Evolutionary conservation across 1,284 basidiomycete genomes (phyloP), one percentile per base, ranked within the genome.

Genomic region (Spongiforma sp.): DNA sequence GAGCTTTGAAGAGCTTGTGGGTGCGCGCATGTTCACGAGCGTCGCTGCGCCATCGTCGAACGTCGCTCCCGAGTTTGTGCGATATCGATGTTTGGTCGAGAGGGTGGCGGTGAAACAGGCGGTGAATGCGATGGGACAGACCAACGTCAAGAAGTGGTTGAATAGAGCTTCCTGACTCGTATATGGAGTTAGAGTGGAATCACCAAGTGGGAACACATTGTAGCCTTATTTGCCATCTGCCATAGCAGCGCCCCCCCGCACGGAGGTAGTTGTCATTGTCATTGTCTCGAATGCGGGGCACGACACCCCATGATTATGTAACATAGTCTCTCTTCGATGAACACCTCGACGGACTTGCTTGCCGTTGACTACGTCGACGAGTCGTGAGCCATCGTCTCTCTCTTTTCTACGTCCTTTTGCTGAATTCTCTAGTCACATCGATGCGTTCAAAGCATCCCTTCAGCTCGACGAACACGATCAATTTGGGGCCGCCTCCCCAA

Each of bases 141-240:
- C 87, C n/a, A 89, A 83, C 68, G 75, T 94, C 62, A 91, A 85
- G 74, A 91, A 90, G 71, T 94, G 93, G 92, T 80, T 93, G 61
- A 85, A 77, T 57, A 91, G 87, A 68, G 82, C 83, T 11, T 77
- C 76, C 46, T 82, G 65, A 71, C 7, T 24, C n/a, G 21, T 24
- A n/a, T n/a, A n/a, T n/a, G n/a, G n/a, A n/a, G n/a, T n/a, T n/a
- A n/a, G n/a, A n/a, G n/a, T n/a, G n/a, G n/a, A n/a, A n/a, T n/a
- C n/a, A n/a, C n/a, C n/a, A n/a, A n/a, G n/a, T n/a, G n/a, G n/a
- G n/a, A n/a, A n/a, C n/a, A n/a, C n/a, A n/a, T n/a, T n/a, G n/a
- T n/a, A n/a, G n/a, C n/a, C n/a, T n/a, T n/a, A n/a, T n/a, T n/a
- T n/a, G n/a, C n/a, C n/a, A n/a, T n/a, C n/a, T n/a, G n/a, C n/a